Conservation (phyloP, 2,329 filamentous ascomycete genomes). For the Thyridium curvatum region DNA sequence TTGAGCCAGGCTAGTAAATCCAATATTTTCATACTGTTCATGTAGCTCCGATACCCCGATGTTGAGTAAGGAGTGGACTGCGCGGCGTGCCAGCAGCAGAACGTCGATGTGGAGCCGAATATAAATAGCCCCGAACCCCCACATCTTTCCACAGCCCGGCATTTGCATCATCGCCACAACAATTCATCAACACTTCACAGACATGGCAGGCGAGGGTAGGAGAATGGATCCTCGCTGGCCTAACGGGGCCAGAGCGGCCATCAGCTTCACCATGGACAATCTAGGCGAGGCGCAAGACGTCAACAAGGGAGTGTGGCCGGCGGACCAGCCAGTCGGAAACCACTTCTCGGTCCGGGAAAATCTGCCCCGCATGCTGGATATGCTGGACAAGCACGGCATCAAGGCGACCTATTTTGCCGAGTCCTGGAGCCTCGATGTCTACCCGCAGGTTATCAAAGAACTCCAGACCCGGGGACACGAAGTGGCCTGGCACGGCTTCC, state of each 20-base stretch:
- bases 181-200: too few species aligned
- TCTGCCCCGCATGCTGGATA: slow-evolving; percentile 20
- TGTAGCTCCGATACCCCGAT: too few species aligned
- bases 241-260: slow-evolving; percentile 14
- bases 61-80: too few species aligned
- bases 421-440: slow-evolving; percentile 20
- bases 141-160: too few species aligned
- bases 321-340: slow-evolving; percentile 13
- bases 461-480: slow-evolving; percentile 16
- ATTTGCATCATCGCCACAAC: too few species aligned
- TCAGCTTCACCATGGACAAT: slow-evolving; percentile 24
- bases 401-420: slow-evolving; percentile 22
- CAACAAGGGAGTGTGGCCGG: slow-evolving; percentile 13
- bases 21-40: too few species aligned
- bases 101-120: too few species aligned
- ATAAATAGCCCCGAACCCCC: too few species aligned
- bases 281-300: slow-evolving; percentile 23
- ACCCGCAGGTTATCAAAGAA: slow-evolving; percentile 12
- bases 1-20: too few species aligned
- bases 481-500: slow-evolving; percentile 22
- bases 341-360: slow-evolving; percentile 15
- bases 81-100: too few species aligned
- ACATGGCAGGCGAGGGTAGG: too few species aligned
- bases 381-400: slow-evolving; percentile 12
- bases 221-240: slow-evolving; percentile 13